Base-by-base conservation (phyloP, 768 basidiomycete genomes). In the Vishniacozyma victoriae region DNA sequence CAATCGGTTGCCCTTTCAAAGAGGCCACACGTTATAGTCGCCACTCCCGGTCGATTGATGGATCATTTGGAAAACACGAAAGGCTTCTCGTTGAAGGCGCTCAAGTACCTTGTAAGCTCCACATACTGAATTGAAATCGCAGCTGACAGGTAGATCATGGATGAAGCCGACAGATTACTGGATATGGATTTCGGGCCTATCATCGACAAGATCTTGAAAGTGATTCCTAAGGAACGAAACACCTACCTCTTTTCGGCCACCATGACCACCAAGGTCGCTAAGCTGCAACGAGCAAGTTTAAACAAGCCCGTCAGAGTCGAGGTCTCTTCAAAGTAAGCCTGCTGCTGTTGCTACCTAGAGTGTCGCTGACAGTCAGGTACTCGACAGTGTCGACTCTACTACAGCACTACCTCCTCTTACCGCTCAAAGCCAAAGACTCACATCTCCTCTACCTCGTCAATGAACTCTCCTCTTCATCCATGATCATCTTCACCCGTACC, bases 231-330 rank as follows among this genome's bases (percentile, higher is more conserved):
- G 64, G 92, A 96, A 60, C 81, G 95, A 11, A 87, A 85, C 24
- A 99, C 95, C 2, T 96, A 90, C 67, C 79, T 99, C 1, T 99
- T 91, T 75, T 96, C 93, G 12, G 95, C 93, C 5, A 97, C 93
- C 18, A 97, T 99, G 93, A 93, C 95, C 11, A 90, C 89, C 13
- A 97, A 96, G 74, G 90, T 99, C 3, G 89, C 87, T 11, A 96
- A 96, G 72, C 77, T 99, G 11, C 93, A 97, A 70, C 76, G 93
- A 44, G 92, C 95, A 25, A 91, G 88, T 76, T 76, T 97, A 65
- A 80, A 81, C 25, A 91, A 93, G 66, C 95, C 95, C n/a, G 82
- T 92, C 20, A 80, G 86, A 57, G 82, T 97, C 1, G 92, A 97
- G 71, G 89, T 96, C 2, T 85, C 87, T 5, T 80, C 85, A 64